Conservation (phyloP, 2,329 filamentous ascomycete genomes). For the Helminthosporium solani region DNA sequence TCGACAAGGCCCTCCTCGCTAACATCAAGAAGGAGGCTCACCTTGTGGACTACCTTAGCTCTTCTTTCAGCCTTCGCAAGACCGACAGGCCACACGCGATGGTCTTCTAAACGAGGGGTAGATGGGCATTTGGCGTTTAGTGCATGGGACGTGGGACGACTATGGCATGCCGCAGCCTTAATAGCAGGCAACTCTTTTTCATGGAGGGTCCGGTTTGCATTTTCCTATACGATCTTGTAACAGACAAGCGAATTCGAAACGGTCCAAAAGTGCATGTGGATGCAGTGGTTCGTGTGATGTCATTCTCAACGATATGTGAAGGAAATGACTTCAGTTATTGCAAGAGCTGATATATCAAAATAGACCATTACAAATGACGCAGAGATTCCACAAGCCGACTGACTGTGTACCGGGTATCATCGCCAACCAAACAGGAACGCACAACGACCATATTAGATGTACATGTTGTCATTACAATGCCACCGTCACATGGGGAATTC, state of each 20-base stretch:
- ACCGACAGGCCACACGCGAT: constrained; percentile 99
- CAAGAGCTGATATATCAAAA: constrained; percentile 32
- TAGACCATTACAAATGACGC: constrained; percentile 18
- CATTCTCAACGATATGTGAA: constrained; percentile 18
- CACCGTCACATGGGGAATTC: not conserved
- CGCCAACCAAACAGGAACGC: constrained; percentile 5
- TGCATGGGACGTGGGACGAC: constrained; percentile 45
- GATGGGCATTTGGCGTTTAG: constrained; percentile 42
- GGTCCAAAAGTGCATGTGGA: constrained; percentile 42
- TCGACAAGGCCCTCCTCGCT: constrained; percentile 94
- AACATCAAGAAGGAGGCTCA: constrained; percentile 98
- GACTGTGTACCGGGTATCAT: not conserved
- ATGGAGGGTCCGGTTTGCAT: constrained; percentile 43
- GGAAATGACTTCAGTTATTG: constrained; percentile 3
- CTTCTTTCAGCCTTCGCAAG: constrained; percentile 97
- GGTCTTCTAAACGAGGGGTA: constrained; percentile 73
- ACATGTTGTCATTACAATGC: no score
- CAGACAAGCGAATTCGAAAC: constrained; percentile 45
- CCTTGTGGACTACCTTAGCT: constrained; percentile 89
- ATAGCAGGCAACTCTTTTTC: constrained; percentile 43
- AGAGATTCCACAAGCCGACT: not conserved
- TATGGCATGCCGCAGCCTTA: constrained; percentile 44
- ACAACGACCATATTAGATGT: not conserved
- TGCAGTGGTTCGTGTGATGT: constrained; percentile 36
- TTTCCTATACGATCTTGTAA: constrained; percentile 44